Evolutionary conservation across 352 stramenopile species (phyloP).

Genomic region (Phytophthora syringae): DNA sequence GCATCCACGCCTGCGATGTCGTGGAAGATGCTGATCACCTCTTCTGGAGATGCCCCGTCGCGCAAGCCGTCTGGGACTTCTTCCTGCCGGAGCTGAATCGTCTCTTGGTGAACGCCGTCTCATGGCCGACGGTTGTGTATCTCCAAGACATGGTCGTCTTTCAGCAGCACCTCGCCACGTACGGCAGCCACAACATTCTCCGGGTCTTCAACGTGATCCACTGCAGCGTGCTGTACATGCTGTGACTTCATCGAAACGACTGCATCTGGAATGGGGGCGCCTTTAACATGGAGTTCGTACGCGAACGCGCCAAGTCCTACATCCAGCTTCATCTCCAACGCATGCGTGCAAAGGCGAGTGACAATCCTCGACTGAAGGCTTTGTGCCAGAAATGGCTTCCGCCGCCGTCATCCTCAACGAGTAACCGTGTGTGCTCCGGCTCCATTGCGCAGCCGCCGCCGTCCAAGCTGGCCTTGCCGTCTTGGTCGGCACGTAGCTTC

Average conservation of each 20-base stretch:
- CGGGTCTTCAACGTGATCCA: constrained; percentile 27
- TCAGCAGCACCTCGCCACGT: neutral
- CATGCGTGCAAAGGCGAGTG: too few species aligned
- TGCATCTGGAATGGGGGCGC: neutral
- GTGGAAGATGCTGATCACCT: constrained; percentile 16
- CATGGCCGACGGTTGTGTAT: constrained; percentile 7
- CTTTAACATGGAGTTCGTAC: constrained; percentile 1
- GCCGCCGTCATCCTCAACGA: too few species aligned
- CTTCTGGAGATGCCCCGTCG: constrained; percentile 10
- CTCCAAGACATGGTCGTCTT: neutral
- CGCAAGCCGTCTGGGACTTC: neutral
- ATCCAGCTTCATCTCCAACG: constrained; percentile 5
- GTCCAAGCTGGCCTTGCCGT: too few species aligned
- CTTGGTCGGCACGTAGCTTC: too few species aligned
- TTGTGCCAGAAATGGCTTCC: too few species aligned
- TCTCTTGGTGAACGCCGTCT: neutral
- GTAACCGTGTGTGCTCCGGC: too few species aligned
- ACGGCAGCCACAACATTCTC: constrained; percentile 17
- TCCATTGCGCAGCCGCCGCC: too few species aligned
- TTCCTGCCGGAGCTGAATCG: neutral
- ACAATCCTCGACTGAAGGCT: too few species aligned
- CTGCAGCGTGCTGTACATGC: constrained; percentile 14
- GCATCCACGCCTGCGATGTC: constrained; percentile 11
- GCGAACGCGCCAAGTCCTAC: neutral
- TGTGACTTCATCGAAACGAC: constrained; percentile 22